Evolutionary conservation across 169 alveolate genomes (phyloP), one percentile per base, ranked within the genome.

Genomic region (Cryptosporidium muris): DNA sequence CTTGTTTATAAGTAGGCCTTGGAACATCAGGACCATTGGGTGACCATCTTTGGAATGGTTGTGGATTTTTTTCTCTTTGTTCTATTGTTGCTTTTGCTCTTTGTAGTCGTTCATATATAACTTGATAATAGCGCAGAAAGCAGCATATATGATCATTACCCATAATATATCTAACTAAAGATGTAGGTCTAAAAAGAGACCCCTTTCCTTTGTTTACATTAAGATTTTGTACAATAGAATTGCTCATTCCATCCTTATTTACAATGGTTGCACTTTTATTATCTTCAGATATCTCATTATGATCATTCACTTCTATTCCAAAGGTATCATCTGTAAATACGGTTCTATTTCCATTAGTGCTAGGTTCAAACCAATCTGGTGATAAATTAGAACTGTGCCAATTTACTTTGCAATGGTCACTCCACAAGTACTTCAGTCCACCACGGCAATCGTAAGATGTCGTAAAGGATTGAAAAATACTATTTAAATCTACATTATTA

Each of bases 51-150:
- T 74, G 85, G 58, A 74, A 74, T 60, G 85, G 85, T 16, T 58
- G 62, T 48, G 85, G 85, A 54, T 74, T 74, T 16, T 74, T 66
- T 48, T 65, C 81, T 34, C 65, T 47, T 14, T 82, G 81, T 43
- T 56, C 68, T 42, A 89, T 85, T 7, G 85, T 74, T 36, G 56
- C 52, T 12, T 82, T 82, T 36, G 92, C 93, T 51, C 89, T 90
- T 47, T 82, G 65, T 12, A 91, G 40, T 54, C 94, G 82, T 65
- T 91, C 94, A 68, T 91, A 91, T 40, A 91, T 63, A 42, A 81
- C 81, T 81, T 81, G 91, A 65, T 90, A 88, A 36, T 81, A 74
- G 45, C 91, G 63, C 34, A 91, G 12, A 37, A 91, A 89, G 12
- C 89, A 82, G 66, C 85, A 90, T 56, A 89, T 25, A 58, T 74